Conservation (phyloP, 306 rosid species). For the Corylus americana region DNA sequence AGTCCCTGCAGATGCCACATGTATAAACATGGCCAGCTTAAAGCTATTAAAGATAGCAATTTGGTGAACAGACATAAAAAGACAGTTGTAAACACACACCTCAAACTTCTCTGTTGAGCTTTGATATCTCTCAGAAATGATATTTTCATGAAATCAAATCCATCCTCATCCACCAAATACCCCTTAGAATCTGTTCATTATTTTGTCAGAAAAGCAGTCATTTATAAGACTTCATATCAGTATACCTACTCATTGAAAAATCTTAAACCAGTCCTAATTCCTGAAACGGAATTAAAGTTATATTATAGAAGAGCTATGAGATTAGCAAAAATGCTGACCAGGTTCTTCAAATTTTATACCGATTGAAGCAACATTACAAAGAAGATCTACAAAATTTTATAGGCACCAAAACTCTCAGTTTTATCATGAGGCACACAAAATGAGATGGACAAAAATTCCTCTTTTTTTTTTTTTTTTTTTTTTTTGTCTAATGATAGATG, state of each 20-base stretch:
- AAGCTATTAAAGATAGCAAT: constrained; percentile 26
- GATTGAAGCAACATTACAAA: not conserved
- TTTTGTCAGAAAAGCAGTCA: constrained; percentile 23
- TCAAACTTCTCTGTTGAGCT: constrained; percentile 88
- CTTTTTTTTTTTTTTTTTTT: not conserved
- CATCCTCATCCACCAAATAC: constrained; percentile 95
- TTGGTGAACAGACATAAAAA: constrained; percentile 16
- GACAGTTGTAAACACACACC: constrained; percentile 47
- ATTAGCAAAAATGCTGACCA: not conserved
- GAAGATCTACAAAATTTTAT: not conserved
- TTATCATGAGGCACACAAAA: not conserved
- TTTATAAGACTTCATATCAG: constrained; percentile 15
- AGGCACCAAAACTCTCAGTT: not conserved
- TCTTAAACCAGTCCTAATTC: not conserved
- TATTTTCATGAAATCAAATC: constrained; percentile 91
- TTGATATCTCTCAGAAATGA: constrained; percentile 87
- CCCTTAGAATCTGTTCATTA: constrained; percentile 82
- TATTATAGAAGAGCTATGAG: constrained; percentile 2
- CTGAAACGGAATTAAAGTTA: not conserved
- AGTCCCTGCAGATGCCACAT: constrained; percentile 68
- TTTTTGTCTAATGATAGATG: not conserved
- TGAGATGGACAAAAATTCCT: not conserved
- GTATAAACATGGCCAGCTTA: constrained; percentile 26
- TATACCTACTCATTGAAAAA: not conserved
- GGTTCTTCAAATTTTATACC: not conserved